Percentiles rank a stretch among this genome's conserved stretches.
phyloP scores from a whole-genome alignment of 768 basidiomycete species.

The Phylloporus sp. region DNA sequence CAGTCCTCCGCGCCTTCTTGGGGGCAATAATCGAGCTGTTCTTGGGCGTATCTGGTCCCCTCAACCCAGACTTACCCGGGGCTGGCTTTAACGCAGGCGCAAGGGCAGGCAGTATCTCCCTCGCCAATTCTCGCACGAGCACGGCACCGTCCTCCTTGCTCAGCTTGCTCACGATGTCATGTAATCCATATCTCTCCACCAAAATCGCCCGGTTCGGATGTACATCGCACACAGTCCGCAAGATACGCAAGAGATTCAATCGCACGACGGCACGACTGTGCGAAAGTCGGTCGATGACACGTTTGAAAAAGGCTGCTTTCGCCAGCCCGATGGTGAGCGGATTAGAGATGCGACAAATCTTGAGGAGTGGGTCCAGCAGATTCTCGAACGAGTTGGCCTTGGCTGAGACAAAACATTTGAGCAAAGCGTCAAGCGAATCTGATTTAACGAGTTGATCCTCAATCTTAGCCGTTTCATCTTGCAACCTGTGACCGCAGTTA shows the following conservation, averaged over 20 bases:
- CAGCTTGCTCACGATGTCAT: conserved; percentile 75
- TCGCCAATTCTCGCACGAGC: conserved; percentile 83
- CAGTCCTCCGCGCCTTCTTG: conserved; percentile 61
- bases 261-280: conserved; percentile 81
- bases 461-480: conserved; percentile 92
- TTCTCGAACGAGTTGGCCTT: conserved; percentile 92
- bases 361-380: conserved; percentile 87
- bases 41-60: conserved; percentile 37
- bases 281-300: conserved; percentile 77
- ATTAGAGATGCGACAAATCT: conserved; percentile 81
- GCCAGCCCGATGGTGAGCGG: conserved; percentile 72
- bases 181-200: conserved; percentile 77
- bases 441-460: conserved; percentile 81
- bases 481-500: conserved; percentile 56
- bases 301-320: conserved; percentile 79
- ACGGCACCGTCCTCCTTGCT: conserved; percentile 88
- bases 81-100: conserved; percentile 66
- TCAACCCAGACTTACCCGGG: conserved; percentile 26
- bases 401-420: conserved; percentile 77
- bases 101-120: conserved; percentile 78
- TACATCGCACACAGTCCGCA: conserved; percentile 82
- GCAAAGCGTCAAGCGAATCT: conserved; percentile 59
- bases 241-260: conserved; percentile 82
- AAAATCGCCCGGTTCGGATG: conserved; percentile 82
- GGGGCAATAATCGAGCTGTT: conserved; percentile 47